Evolutionary conservation across 2,329 filamentous ascomycete species (phyloP), one percentile per base, ranked within the genome.

Genomic region (Fusarium sarcochroum): DNA sequence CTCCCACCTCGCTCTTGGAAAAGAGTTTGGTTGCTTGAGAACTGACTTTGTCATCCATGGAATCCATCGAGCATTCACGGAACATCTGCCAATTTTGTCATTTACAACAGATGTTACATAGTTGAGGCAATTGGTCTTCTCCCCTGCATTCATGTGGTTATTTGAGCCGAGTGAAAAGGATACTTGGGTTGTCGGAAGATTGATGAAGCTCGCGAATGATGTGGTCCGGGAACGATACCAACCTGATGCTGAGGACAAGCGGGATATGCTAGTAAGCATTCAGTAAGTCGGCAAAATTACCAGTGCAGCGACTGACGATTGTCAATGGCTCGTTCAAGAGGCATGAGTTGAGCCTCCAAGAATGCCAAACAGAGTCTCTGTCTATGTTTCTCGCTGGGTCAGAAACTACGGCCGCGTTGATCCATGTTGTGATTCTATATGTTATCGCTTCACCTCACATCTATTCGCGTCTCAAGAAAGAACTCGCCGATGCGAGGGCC

Each of bases 41-140:
- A 23, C 47, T 2, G 46, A 57, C 30, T 37, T 41, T 5, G 47
- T 53, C 5, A 44, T 57, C 3, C 47, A 57, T 13, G 47, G 48
- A 5, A 27, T 57, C 0, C 25, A n/a, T 20, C 35, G 53, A 2
- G 48, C 54, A 0, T 20, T 58, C 8, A 37, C 23, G 5, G 54
- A 58, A 3, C 54, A 58, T 23, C 1, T 58, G 1, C 2, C 42
- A 7, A 1, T 53, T 17, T 37, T 58, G 20, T 53, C 54, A 0
- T 38, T 58, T 3, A 38, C 54, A 7, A 58, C 54, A 4, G 54
- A 58, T 5, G 25, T 58, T 2, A 37, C 54, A 21, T 53, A 47
- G 54, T 7, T 58, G 3, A 37, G 54, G 11, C 41, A 18, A 4
- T 9, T 58, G 10, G 13, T 53, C 4, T 58, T 53, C 18, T 58